These are phyloP conservation scores for Mycena galopus DNA, from an alignment of 768 basidiomycete genomes.

Conservation along the genomic window DNA sequence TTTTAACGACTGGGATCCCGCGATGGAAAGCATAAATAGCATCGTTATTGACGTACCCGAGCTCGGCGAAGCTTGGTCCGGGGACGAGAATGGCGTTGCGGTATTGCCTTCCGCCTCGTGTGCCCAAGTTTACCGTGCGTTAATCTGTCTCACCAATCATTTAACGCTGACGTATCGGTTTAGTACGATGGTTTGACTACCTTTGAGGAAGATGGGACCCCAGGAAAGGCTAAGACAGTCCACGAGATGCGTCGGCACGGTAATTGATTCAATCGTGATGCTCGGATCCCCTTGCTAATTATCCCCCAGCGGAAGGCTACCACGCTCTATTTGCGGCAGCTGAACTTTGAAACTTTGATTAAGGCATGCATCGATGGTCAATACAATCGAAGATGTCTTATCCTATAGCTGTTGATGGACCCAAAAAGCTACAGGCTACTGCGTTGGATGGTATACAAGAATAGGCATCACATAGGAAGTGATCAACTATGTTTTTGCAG, in stretches of 20 bases:
- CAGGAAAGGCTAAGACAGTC: constrained; percentile 15
- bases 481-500: no score
- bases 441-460: no score
- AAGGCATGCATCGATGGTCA: no score
- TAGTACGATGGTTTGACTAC: constrained; percentile 23
- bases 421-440: no score
- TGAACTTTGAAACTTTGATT: constrained; percentile 31
- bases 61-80: constrained; percentile 54
- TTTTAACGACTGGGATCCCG: constrained; percentile 74
- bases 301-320: constrained; percentile 33
- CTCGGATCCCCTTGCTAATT: neutral
- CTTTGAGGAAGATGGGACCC: constrained; percentile 35
- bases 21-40: constrained; percentile 68
- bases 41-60: constrained; percentile 59
- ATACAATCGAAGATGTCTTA: no score
- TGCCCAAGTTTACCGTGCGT: constrained; percentile 48
- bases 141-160: neutral
- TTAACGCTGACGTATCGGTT: neutral
- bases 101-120: constrained; percentile 40
- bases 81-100: constrained; percentile 68
- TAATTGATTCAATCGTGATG: neutral
- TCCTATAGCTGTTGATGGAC: no score
- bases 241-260: constrained; percentile 33
- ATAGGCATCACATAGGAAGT: no score
- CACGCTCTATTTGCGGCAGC: constrained; percentile 32